These are phyloP conservation scores for Hypoxylon sp. DNA, from an alignment of 2,329 filamentous ascomycete genomes.

Conservation along the genomic window DNA sequence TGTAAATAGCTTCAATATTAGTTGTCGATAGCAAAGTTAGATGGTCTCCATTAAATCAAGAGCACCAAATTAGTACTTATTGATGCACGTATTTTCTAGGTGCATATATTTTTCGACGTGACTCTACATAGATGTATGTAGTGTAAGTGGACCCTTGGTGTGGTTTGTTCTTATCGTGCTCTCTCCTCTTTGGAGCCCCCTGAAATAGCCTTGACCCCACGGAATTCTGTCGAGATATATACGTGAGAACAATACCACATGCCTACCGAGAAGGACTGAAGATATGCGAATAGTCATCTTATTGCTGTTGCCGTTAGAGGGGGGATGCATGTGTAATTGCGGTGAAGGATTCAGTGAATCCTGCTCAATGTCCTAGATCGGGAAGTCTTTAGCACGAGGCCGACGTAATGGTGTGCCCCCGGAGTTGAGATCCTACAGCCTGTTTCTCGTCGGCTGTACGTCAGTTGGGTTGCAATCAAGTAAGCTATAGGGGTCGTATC, in stretches of 20 bases:
- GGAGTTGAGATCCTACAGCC: constrained; percentile 30
- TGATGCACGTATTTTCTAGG: constrained; percentile 10
- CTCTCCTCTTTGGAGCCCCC: constrained; percentile 9
- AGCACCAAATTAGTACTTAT: not conserved
- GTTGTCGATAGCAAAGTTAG: constrained; percentile 11
- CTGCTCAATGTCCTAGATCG: constrained; percentile 28
- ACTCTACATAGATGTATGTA: too few relatives aligned
- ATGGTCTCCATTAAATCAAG: not conserved
- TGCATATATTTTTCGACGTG: constrained; percentile 1
- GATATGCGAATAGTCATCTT: constrained; percentile 20
- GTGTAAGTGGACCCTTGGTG: constrained; percentile 13
- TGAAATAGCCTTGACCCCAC: constrained; percentile 12
- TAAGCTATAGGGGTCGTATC: constrained; percentile 30
- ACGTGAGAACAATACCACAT: constrained; percentile 18
- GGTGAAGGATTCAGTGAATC: constrained; percentile 41
- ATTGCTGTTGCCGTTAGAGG: constrained; percentile 13
- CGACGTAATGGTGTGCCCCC: constrained; percentile 22
- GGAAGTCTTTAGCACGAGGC: constrained; percentile 25
- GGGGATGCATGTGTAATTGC: constrained; percentile 24
- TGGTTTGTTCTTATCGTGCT: constrained; percentile 20
- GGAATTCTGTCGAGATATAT: constrained; percentile 8
- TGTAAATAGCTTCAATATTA: constrained; percentile 11
- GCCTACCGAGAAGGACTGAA: constrained; percentile 29
- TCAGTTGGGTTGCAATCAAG: constrained; percentile 33
- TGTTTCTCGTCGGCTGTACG: constrained; percentile 25